Evolutionary conservation across 345 rosid genomes (phyloP).

Genomic region (Hypericum perforatum): DNA sequence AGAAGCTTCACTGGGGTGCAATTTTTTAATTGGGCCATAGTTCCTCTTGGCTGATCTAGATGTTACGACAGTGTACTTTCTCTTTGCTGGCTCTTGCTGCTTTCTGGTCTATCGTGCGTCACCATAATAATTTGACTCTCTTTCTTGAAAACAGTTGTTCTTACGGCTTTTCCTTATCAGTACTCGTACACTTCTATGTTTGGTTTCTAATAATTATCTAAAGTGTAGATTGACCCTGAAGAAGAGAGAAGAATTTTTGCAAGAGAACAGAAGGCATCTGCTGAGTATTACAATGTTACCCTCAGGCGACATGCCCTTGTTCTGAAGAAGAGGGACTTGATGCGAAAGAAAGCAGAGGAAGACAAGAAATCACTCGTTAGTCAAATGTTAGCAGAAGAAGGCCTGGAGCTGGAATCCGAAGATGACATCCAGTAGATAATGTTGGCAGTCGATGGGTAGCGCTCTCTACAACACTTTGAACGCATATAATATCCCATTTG

Average conservation of each 20-base stretch:
- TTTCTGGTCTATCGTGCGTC: too few relatives aligned
- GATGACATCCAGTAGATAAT: constrained; percentile 28
- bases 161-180: neutral
- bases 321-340: constrained; percentile 77
- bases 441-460: neutral
- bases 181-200: constrained; percentile 2
- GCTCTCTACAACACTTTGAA: neutral
- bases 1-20: neutral
- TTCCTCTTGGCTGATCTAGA: constrained; percentile 5
- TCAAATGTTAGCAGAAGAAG: constrained; percentile 83
- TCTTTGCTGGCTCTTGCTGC: too few relatives aligned
- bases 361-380: constrained; percentile 49
- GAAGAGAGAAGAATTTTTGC: constrained; percentile 76
- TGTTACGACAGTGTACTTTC: neutral
- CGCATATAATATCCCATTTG: neutral
- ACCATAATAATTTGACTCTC: too few relatives aligned
- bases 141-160: neutral
- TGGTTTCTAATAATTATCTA: neutral
- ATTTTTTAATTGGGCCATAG: neutral
- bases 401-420: constrained; percentile 77
- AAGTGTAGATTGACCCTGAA: constrained; percentile 65
- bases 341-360: constrained; percentile 77
- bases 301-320: constrained; percentile 73
- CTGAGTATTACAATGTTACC: constrained; percentile 50
- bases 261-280: constrained; percentile 75